phyloP scores from a whole-genome alignment of 176 grass and related monocot species.

The Cymbopogon citratus region DNA sequence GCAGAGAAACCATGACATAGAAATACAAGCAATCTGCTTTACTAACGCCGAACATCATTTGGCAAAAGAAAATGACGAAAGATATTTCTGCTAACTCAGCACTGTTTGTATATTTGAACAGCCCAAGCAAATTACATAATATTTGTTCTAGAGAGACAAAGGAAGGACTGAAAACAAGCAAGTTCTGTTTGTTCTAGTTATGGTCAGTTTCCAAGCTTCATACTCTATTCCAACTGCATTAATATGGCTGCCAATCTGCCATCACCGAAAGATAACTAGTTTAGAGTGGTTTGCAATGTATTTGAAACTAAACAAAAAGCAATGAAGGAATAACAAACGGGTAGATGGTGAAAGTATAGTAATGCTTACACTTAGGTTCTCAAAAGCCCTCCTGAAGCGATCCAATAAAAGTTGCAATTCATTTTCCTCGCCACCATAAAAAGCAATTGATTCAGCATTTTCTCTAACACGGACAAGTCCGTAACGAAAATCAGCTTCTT shows the following conservation, averaged over 20 bases:
- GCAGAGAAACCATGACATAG: background rate
- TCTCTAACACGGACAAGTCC: conserved; percentile 95
- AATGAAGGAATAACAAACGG: background rate
- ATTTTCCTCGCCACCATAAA: conserved; percentile 93
- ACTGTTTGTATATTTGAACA: background rate
- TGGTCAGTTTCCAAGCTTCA: background rate
- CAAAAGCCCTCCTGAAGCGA: conserved; percentile 80
- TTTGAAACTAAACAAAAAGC: background rate
- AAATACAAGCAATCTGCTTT: background rate
- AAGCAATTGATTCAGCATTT: conserved; percentile 98
- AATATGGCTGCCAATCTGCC: background rate
- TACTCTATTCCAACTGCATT: background rate
- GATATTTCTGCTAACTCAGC: background rate
- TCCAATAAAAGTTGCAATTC: conserved; percentile 91
- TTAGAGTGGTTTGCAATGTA: background rate
- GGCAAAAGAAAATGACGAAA: background rate
- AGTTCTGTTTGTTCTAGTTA: background rate
- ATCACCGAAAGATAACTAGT: background rate
- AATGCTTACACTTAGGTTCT: conserved; percentile 82
- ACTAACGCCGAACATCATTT: background rate
- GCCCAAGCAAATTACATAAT: background rate
- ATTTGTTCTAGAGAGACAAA: background rate
- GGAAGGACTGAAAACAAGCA: background rate
- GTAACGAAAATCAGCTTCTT: conserved; percentile 98
- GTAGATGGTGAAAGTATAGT: background rate